These are phyloP conservation scores for Salvia splendens DNA, from an alignment of 257 asterid species.

Conservation along the genomic window DNA sequence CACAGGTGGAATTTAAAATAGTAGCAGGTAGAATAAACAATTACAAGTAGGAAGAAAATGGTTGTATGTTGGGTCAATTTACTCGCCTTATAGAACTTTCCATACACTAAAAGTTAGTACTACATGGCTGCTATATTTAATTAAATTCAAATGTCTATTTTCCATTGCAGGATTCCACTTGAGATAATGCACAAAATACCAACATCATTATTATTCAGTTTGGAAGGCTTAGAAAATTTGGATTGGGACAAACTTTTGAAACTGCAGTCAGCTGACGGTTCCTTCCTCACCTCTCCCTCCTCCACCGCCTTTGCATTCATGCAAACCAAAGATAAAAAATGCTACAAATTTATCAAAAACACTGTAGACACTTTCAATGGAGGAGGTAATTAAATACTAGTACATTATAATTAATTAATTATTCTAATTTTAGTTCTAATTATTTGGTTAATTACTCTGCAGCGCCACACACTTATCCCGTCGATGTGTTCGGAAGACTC, in stretches of 20 bases:
- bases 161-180: constrained; percentile 42
- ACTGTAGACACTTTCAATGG: constrained; percentile 42
- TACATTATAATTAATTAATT: no score
- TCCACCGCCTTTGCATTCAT: constrained; percentile 60
- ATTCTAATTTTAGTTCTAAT: no score
- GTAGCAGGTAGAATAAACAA: neutral
- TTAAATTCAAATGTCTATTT: no score
- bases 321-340: constrained; percentile 46
- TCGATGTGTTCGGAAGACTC: constrained; percentile 50
- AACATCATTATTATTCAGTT: constrained; percentile 43
- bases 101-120: neutral
- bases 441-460: neutral
- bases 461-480: constrained; percentile 55
- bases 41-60: neutral
- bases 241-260: constrained; percentile 57
- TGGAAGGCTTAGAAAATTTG: constrained; percentile 50
- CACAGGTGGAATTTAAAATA: no score
- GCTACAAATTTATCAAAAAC: constrained; percentile 36
- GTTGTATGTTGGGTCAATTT: neutral
- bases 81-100: neutral
- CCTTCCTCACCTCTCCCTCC: constrained; percentile 58
- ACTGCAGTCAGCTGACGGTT: constrained; percentile 47
- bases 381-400: constrained; percentile 50
- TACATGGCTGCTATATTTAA: neutral
- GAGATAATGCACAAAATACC: constrained; percentile 46